phyloP scores from a whole-genome alignment of 805 yeast species.

The Candida awuae region DNA sequence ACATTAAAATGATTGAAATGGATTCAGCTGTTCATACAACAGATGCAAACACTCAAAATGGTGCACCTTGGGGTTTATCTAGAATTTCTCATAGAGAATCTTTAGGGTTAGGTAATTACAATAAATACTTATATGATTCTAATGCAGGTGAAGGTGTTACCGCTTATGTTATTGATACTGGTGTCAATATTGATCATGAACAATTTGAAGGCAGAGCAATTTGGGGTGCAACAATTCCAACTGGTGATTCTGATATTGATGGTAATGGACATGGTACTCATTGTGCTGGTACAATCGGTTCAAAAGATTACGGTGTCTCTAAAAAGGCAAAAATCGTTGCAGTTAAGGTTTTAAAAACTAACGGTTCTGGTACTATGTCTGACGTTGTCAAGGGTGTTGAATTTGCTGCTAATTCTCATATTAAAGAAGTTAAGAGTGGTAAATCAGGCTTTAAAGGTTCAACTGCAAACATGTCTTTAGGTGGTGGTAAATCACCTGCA shows the following conservation, averaged over 20 bases:
- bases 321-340: constrained; percentile 74
- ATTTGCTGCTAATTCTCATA: constrained; percentile 69
- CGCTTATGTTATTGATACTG: constrained; percentile 85
- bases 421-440: constrained; percentile 38
- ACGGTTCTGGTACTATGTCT: constrained; percentile 78
- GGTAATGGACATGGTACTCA: constrained; percentile 96
- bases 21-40: constrained; percentile 64
- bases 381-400: constrained; percentile 82
- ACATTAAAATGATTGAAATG: constrained; percentile 55
- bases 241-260: constrained; percentile 61
- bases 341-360: constrained; percentile 72
- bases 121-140: constrained; percentile 63
- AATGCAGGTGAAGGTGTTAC: constrained; percentile 80
- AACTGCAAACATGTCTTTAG: constrained; percentile 87
- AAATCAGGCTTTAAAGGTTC: constrained; percentile 73
- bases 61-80: constrained; percentile 93
- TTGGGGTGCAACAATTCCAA: constrained; percentile 81
- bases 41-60: constrained; percentile 61
- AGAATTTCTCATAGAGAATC: constrained; percentile 79
- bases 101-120: constrained; percentile 58
- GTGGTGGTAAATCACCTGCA: constrained; percentile 87
- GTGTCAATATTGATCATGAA: constrained; percentile 64
- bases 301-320: constrained; percentile 74
- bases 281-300: constrained; percentile 93
- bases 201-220: constrained; percentile 79